Evolutionary conservation across 192 early-diverging fungal genomes (phyloP).

Genomic region (Linnemannia elongata): DNA sequence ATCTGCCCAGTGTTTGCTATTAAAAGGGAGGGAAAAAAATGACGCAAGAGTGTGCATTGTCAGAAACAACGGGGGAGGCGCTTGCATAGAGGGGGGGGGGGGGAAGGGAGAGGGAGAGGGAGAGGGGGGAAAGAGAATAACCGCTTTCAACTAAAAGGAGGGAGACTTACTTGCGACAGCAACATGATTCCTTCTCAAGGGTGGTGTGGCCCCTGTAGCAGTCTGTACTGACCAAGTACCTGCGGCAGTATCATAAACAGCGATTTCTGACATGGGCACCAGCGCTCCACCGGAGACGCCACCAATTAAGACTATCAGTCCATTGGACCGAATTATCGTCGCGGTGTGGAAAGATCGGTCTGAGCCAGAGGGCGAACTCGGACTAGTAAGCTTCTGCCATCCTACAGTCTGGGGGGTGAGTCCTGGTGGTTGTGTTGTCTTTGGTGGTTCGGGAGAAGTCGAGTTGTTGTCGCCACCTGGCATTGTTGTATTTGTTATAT

Average conservation of each 20-base stretch:
- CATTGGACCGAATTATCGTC: slow-evolving; percentile 41
- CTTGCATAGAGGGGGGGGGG: neutral
- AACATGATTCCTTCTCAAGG: slow-evolving; percentile 39
- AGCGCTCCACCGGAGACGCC: slow-evolving; percentile 34
- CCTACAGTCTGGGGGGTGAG: slow-evolving; percentile 30
- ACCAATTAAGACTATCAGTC: slow-evolving; percentile 40
- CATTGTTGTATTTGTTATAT: neutral
- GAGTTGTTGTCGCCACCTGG: neutral
- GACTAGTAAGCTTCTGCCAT: slow-evolving; percentile 27
- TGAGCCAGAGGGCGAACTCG: neutral
- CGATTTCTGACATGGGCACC: slow-evolving; percentile 42
- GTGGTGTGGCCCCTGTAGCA: slow-evolving; percentile 43
- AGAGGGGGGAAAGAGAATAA: neutral
- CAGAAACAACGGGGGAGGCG: neutral
- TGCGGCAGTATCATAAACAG: slow-evolving; percentile 37
- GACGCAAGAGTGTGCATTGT: neutral
- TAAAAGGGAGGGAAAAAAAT: neutral
- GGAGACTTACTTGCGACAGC: slow-evolving; percentile 41
- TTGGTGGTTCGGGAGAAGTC: slow-evolving; percentile 1
- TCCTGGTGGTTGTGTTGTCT: slow-evolving; percentile 27
- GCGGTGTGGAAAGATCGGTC: slow-evolving; percentile 44
- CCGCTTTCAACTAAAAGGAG: neutral
- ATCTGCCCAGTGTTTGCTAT: slow-evolving; percentile 40
- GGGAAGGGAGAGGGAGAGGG: neutral
- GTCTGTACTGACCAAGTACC: slow-evolving; percentile 45